Evolutionary conservation across 83 land plant species (phyloP).

Genomic region (Larix sibirica): DNA sequence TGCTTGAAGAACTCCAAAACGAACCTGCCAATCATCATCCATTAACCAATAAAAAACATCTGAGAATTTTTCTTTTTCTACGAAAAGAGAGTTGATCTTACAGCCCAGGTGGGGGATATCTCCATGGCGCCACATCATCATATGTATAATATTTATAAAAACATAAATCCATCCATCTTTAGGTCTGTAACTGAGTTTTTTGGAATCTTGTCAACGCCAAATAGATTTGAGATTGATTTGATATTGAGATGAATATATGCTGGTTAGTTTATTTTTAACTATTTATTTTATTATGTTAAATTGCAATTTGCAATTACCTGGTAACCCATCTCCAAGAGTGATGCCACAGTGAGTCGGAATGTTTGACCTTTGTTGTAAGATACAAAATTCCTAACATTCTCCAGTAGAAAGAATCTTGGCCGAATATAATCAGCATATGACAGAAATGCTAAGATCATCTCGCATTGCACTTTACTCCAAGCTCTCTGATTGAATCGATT

Average conservation of each 20-base stretch:
- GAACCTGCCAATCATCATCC: conserved; percentile 56
- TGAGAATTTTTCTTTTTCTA: not conserved
- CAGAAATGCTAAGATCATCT: conserved; percentile 94
- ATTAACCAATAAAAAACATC: not conserved
- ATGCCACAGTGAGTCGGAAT: conserved; percentile 84
- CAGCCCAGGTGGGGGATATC: not conserved
- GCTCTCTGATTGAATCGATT: conserved; percentile 92
- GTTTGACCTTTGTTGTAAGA: conserved; percentile 99
- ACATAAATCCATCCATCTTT: not conserved
- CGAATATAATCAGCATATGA: conserved; percentile 97
- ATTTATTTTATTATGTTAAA: not conserved
- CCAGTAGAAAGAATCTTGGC: conserved; percentile 88
- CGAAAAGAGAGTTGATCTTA: not conserved
- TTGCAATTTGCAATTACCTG: conserved; percentile 61
- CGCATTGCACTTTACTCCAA: conserved; percentile 99
- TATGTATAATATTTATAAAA: not conserved
- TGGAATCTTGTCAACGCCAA: not conserved
- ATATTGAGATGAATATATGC: not conserved
- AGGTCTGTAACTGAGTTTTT: too few relatives aligned
- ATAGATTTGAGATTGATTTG: not conserved
- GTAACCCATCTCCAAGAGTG: conserved; percentile 98
- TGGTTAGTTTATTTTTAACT: not conserved
- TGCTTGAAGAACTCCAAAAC: conserved; percentile 98
- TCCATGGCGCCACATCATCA: not conserved
- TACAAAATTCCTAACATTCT: conserved; percentile 96